Percentiles rank a stretch among this genome's conserved stretches.
Evolutionary conservation across 768 basidiomycete species (phyloP).

Genomic region (Tephrocybe sp.): DNA sequence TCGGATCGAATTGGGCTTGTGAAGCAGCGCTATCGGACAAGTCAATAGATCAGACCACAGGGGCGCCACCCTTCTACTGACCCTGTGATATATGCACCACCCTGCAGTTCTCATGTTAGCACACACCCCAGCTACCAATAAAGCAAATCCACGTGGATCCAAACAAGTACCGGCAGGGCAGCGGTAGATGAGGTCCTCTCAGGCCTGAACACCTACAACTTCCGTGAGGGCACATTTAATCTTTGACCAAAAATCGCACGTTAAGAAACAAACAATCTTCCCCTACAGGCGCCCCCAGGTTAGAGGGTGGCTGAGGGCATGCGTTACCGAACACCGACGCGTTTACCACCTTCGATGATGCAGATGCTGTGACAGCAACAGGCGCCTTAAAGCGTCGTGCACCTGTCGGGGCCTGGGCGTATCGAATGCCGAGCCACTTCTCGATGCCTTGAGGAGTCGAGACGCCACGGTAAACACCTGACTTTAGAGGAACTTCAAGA

Average conservation of each 20-base stretch:
- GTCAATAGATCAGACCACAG: no score
- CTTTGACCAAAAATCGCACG: conserved; percentile 25
- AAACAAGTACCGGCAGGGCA: conserved; percentile 35
- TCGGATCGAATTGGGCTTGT: conserved; percentile 41
- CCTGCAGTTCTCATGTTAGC: no score
- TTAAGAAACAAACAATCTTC: conserved; percentile 58
- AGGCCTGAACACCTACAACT: conserved; percentile 35
- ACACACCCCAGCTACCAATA: no score
- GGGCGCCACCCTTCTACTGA: conserved; percentile 19
- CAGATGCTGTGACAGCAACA: conserved; percentile 32
- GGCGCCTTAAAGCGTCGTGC: conserved; percentile 57
- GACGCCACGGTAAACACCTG: conserved; percentile 48
- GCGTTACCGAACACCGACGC: conserved; percentile 53
- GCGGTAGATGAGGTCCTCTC: conserved; percentile 20
- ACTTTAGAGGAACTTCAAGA: conserved; percentile 38
- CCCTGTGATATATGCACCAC: conserved; percentile 49
- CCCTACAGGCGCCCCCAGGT: conserved; percentile 41
- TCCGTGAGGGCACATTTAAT: background rate
- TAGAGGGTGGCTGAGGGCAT: conserved; percentile 46
- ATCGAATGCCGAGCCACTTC: conserved; percentile 62
- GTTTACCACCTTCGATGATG: conserved; percentile 29
- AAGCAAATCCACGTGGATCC: conserved; percentile 32
- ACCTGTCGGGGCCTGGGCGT: conserved; percentile 55
- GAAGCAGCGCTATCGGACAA: conserved; percentile 49
- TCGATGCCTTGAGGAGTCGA: conserved; percentile 43